Evolutionary conservation across 305 asterid genomes (phyloP).

Genomic region (Solanum aculeatissimum): DNA sequence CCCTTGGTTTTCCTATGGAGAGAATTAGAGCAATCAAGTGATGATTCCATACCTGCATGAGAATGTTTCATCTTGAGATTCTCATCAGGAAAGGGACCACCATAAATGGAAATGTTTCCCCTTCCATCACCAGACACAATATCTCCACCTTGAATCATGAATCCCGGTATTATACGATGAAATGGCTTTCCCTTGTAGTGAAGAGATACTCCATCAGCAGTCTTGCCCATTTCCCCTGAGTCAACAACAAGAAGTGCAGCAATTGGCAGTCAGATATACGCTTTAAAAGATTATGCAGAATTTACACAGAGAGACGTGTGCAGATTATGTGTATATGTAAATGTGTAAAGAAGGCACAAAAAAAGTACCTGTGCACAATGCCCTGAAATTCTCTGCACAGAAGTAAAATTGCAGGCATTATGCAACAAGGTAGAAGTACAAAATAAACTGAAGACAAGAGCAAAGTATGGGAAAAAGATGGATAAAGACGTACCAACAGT

Average conservation of each 20-base stretch:
- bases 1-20: neutral
- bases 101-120: conserved; percentile 72
- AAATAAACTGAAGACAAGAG: neutral
- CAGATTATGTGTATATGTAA: neutral
- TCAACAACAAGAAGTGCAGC: conserved; percentile 1
- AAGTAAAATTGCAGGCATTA: conserved; percentile 2
- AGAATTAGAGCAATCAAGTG: neutral
- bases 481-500: conserved; percentile 46
- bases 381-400: conserved; percentile 80
- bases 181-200: conserved; percentile 79
- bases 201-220: conserved; percentile 49
- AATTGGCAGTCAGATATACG: neutral
- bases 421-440: neutral
- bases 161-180: conserved; percentile 90
- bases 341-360: neutral
- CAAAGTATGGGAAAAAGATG: neutral
- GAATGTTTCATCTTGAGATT: conserved; percentile 75
- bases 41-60: conserved; percentile 44
- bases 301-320: neutral
- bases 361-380: conserved; percentile 79
- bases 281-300: neutral
- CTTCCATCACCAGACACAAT: conserved; percentile 53
- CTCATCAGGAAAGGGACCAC: conserved; percentile 75
- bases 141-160: conserved; percentile 96
- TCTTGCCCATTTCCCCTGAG: conserved; percentile 77